These are phyloP conservation scores for Adansonia madagascariensis DNA, from an alignment of 441 rosid species.

Conservation along the genomic window DNA sequence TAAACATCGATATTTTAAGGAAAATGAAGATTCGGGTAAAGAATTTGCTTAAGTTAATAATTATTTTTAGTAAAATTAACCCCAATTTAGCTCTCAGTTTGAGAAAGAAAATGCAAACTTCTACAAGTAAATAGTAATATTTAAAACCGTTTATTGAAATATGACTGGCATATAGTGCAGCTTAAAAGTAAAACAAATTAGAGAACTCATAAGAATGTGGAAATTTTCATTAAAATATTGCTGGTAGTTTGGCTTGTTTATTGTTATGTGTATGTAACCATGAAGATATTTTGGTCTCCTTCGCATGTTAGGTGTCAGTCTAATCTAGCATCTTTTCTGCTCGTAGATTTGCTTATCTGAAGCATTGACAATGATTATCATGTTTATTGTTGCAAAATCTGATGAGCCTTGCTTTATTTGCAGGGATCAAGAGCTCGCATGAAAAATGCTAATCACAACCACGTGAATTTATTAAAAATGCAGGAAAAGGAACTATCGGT, in stretches of 20 bases:
- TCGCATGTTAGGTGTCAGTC: neutral
- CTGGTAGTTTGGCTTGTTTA: neutral
- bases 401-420: slow-evolving; percentile 8
- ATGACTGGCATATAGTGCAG: neutral
- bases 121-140: neutral
- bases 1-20: neutral
- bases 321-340: neutral
- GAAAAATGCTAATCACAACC: slow-evolving; percentile 48
- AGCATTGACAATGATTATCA: neutral
- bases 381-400: slow-evolving; percentile 7
- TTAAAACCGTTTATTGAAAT: neutral
- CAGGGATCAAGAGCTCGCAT: slow-evolving; percentile 55
- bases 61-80: neutral
- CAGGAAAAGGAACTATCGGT: slow-evolving; percentile 83
- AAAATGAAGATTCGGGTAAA: neutral
- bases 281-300: neutral
- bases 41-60: neutral
- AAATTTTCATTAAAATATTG: neutral
- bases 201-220: neutral
- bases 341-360: neutral
- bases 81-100: slow-evolving; percentile 4
- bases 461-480: slow-evolving; percentile 51
- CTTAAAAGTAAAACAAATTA: neutral
- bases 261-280: neutral
- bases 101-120: neutral